Evolutionary conservation across 257 asterid species (phyloP).

Genomic region (Solanum ossicruentum): DNA sequence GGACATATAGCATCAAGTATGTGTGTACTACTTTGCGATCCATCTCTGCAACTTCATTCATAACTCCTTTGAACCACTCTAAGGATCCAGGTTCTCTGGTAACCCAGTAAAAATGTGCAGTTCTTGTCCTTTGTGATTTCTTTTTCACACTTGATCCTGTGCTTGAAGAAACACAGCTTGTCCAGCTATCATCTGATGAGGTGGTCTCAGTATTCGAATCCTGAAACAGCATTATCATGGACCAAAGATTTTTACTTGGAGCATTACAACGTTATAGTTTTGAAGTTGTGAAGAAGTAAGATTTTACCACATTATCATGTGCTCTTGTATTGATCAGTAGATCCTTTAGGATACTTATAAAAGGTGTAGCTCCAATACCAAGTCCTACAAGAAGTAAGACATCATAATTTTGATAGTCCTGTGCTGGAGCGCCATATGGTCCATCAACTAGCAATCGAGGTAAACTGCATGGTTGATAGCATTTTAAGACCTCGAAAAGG

Average conservation of each 20-base stretch:
- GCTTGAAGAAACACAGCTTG: conserved; percentile 50
- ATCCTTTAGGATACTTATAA: conserved; percentile 82
- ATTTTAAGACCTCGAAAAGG: neutral
- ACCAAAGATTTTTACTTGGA: neutral
- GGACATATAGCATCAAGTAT: neutral
- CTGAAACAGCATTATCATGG: conserved; percentile 11
- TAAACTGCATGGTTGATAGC: conserved; percentile 24
- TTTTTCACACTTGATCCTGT: conserved; percentile 33
- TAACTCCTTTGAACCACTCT: conserved; percentile 94
- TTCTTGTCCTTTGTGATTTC: conserved; percentile 33
- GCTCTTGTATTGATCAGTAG: conserved; percentile 51
- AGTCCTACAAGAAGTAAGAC: conserved; percentile 79
- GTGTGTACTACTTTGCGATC: conserved; percentile 52
- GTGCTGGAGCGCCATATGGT: conserved; percentile 96
- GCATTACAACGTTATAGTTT: neutral
- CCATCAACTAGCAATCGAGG: conserved; percentile 78
- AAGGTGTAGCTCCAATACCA: conserved; percentile 92
- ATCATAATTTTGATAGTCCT: conserved; percentile 72
- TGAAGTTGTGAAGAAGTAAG: neutral
- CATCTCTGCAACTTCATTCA: conserved; percentile 88
- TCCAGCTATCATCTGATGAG: conserved; percentile 58
- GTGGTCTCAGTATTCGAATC: conserved; percentile 59
- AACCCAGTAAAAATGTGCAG: conserved; percentile 82
- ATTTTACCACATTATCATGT: conserved; percentile 21
- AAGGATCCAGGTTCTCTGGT: conserved; percentile 86